Evolutionary conservation across 2,329 filamentous ascomycete genomes (phyloP).

Genomic region (Fusarium sp.): DNA sequence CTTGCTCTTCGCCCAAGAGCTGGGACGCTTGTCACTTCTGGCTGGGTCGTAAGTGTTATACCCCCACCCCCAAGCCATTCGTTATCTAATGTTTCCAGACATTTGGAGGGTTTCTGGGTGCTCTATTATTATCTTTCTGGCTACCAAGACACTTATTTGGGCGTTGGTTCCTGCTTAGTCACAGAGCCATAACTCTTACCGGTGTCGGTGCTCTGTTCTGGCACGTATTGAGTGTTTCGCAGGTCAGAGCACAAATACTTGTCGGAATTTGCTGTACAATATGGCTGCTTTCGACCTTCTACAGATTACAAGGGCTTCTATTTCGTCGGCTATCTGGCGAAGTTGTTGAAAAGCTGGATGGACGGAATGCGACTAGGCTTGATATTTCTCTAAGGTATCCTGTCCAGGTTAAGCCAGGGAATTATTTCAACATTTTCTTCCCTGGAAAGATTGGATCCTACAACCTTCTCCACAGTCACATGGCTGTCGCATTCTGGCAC

Average conservation of each 20-base stretch:
- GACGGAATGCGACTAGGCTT: conserved; percentile 5
- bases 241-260: not conserved
- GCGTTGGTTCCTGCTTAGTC: not conserved
- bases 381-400: conserved; percentile 5
- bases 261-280: conserved; percentile 1
- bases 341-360: not conserved
- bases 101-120: not conserved
- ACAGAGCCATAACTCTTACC: not conserved
- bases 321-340: conserved; percentile 2
- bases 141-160: not conserved
- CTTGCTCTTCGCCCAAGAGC: not conserved
- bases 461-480: not conserved
- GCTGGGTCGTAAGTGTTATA: conserved; percentile 2
- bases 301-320: not conserved
- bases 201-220: conserved; percentile 4
- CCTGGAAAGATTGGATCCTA: not conserved
- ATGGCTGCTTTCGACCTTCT: not conserved
- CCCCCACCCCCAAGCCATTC: not conserved
- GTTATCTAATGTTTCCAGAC: not conserved
- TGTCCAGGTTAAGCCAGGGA: not conserved
- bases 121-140: not conserved
- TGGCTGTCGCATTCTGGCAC: conserved; percentile 9
- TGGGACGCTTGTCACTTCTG: not conserved
- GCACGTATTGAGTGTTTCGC: not conserved
- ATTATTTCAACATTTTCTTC: conserved; percentile 23